Percentiles rank a stretch among this genome's conserved stretches.
Evolutionary conservation across 2,329 filamentous ascomycete species (phyloP).

Genomic region (Rugonectria rugulosa): DNA sequence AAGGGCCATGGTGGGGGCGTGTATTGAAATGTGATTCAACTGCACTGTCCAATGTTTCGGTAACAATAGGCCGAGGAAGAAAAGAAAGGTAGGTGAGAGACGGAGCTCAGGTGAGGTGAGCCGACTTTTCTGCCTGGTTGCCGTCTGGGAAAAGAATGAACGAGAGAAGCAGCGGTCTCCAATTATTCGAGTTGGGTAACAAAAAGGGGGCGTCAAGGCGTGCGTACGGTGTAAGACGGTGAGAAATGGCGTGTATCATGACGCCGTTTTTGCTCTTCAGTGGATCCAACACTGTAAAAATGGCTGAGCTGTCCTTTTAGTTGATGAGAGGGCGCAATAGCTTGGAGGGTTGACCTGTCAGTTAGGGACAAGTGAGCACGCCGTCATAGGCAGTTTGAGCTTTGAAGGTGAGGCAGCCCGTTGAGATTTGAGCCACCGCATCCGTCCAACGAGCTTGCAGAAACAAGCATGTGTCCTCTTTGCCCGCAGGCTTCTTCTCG

Average conservation of each 20-base stretch:
- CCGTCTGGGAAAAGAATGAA: neutral
- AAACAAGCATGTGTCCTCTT: conserved; percentile 6
- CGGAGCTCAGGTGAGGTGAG: conserved; percentile 20
- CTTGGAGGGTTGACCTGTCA: neutral
- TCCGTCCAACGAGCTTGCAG: conserved; percentile 4
- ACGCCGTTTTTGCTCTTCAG: neutral
- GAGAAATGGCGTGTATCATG: neutral
- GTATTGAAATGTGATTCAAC: neutral
- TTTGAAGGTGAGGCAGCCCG: conserved; percentile 9
- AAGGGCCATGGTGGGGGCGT: conserved; percentile 20
- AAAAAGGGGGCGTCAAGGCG: neutral
- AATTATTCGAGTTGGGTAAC: conserved; percentile 1
- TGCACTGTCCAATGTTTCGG: conserved; percentile 1
- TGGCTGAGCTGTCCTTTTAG: neutral
- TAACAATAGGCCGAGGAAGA: conserved; percentile 22
- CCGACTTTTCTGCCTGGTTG: neutral
- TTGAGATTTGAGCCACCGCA: neutral
- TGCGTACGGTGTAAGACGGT: neutral
- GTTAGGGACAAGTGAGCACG: neutral
- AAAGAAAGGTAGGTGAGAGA: neutral
- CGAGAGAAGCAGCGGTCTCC: neutral
- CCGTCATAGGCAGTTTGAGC: neutral
- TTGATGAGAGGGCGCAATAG: neutral
- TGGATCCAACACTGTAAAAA: too few species aligned
- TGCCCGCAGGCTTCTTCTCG: neutral